Percentiles rank a stretch among this genome's conserved stretches.
Conservation (phyloP, 805 yeast species). For the Candida palmyrensis region DNA sequence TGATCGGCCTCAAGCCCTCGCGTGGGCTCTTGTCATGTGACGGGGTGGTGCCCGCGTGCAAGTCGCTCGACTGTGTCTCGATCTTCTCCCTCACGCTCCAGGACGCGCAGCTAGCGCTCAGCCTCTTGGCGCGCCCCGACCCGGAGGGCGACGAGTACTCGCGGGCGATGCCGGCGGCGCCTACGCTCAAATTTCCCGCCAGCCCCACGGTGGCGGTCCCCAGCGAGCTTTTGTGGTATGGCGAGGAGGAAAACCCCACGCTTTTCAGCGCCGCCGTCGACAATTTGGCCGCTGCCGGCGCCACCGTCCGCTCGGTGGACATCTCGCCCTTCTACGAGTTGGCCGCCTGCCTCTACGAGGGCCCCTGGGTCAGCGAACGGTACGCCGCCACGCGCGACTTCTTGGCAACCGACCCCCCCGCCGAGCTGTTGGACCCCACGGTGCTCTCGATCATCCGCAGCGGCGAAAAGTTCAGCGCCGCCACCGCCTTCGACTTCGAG, state of each 20-base stretch:
- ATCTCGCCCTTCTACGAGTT: conserved; percentile 72
- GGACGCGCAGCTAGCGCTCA: conserved; percentile 80
- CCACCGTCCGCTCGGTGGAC: conserved; percentile 54
- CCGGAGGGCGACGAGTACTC: conserved; percentile 70
- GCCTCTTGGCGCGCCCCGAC: conserved; percentile 70
- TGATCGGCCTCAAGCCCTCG: conserved; percentile 90
- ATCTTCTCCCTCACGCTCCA: conserved; percentile 69
- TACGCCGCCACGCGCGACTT: conserved; percentile 77
- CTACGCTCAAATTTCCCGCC: conserved; percentile 52
- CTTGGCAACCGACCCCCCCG: conserved; percentile 65
- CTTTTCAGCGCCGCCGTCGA: conserved; percentile 61
- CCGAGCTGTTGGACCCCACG: conserved; percentile 72
- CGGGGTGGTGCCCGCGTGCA: conserved; percentile 98
- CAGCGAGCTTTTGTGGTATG: conserved; percentile 66
- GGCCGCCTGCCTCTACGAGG: conserved; percentile 88
- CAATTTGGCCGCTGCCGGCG: conserved; percentile 39
- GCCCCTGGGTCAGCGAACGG: conserved; percentile 98
- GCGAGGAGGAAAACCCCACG: conserved; percentile 71
- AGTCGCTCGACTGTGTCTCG: conserved; percentile 88
- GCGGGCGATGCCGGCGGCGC: conserved; percentile 64
- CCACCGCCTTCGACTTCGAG: conserved; percentile 79
- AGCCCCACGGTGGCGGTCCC: conserved; percentile 77
- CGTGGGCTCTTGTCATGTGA: conserved; percentile 78
- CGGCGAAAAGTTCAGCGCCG: conserved; percentile 76
- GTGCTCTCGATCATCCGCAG: conserved; percentile 71